A percentile compares a stretch with the other conserved stretches of the same genome.
These are phyloP conservation scores for Isabelozyma rhagii DNA, from an alignment of 805 yeast species.

Conservation along the genomic window DNA sequence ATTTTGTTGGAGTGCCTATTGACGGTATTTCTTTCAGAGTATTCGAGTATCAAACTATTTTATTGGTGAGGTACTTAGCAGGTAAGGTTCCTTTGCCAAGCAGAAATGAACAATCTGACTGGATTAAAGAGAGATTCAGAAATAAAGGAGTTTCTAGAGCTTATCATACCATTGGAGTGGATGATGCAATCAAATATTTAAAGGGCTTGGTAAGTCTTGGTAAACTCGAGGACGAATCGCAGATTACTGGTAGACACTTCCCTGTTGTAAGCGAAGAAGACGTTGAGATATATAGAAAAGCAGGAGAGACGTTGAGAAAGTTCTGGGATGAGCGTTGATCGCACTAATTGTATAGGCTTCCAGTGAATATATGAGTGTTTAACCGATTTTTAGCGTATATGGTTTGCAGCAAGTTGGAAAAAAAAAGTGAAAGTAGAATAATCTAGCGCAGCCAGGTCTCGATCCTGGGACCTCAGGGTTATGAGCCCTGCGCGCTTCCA, in stretches of 20 bases:
- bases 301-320: conserved; percentile 12
- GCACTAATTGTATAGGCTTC: neutral
- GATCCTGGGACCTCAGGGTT: conserved; percentile 98
- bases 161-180: conserved; percentile 34
- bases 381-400: no score
- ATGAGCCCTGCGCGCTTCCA: conserved; percentile 99
- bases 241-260: conserved; percentile 17
- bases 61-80: conserved; percentile 60
- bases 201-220: conserved; percentile 21
- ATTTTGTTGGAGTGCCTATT: conserved; percentile 60
- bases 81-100: conserved; percentile 53
- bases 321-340: conserved; percentile 19
- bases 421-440: neutral
- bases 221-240: conserved; percentile 7
- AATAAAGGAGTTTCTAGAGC: conserved; percentile 39
- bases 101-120: conserved; percentile 41
- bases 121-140: conserved; percentile 36
- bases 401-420: neutral
- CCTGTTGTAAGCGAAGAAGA: conserved; percentile 16
- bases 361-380: neutral
- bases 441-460: conserved; percentile 89
- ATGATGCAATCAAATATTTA: conserved; percentile 24
- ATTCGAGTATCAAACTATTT: conserved; percentile 61
- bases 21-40: conserved; percentile 61
- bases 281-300: conserved; percentile 7